A percentile compares a stretch with the other conserved stretches of the same genome.
phyloP scores from a whole-genome alignment of 2,329 filamentous ascomycete species.

The Camptophora hylomeconis region DNA sequence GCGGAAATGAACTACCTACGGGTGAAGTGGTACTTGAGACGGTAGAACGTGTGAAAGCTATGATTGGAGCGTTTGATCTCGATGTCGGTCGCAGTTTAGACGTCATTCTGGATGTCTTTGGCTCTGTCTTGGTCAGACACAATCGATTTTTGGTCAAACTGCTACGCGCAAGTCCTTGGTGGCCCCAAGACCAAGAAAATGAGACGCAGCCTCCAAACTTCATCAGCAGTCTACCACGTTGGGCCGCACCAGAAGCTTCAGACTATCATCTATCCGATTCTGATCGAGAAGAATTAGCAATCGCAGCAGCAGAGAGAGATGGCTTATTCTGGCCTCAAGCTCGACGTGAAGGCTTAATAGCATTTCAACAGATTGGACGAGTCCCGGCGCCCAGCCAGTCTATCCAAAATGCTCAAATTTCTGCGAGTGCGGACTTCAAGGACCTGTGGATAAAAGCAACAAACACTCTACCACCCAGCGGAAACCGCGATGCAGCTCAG shows the following conservation, averaged over 20 bases:
- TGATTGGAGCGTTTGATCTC: conserved; percentile 93
- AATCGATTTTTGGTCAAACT: conserved; percentile 92
- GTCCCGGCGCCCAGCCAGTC: background rate
- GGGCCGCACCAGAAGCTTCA: conserved; percentile 64
- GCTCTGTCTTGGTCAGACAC: conserved; percentile 83
- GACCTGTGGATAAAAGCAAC: conserved; percentile 69
- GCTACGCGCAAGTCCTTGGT: conserved; percentile 86
- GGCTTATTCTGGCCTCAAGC: conserved; percentile 67
- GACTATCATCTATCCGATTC: conserved; percentile 54
- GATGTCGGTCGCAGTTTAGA: conserved; percentile 92
- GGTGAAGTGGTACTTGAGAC: conserved; percentile 68
- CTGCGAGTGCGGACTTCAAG: conserved; percentile 36
- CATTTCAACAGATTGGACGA: conserved; percentile 81
- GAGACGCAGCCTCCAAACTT: background rate
- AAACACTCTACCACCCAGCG: conserved; percentile 66
- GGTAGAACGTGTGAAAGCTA: conserved; percentile 81
- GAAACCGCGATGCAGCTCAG: conserved; percentile 86
- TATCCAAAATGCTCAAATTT: too few species aligned
- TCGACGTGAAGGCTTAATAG: conserved; percentile 61
- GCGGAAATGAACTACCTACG: conserved; percentile 58
- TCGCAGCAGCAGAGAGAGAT: conserved; percentile 54
- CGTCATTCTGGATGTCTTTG: conserved; percentile 88
- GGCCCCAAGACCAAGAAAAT: conserved; percentile 54
- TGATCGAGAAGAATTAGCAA: conserved; percentile 47
- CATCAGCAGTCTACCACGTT: conserved; percentile 60